Evolutionary conservation across 441 rosid genomes (phyloP).

Genomic region (Lagerstroemia fauriei): DNA sequence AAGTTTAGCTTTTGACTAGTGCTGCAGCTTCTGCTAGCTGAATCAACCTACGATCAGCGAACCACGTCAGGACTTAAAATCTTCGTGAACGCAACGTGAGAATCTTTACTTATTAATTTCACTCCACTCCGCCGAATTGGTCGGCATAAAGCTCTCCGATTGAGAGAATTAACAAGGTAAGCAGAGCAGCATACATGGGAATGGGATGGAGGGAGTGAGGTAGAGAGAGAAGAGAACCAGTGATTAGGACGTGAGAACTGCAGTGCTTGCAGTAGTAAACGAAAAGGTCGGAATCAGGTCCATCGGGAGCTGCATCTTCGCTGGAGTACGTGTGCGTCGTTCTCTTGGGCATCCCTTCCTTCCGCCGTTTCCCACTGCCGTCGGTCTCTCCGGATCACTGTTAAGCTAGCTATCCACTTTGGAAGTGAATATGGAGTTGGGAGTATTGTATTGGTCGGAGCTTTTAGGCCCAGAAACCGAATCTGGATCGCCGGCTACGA

Average conservation of each 20-base stretch:
- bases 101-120: not conserved
- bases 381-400: not conserved
- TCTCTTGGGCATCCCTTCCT: slow-evolving; percentile 78
- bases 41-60: not conserved
- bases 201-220: too few relatives aligned
- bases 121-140: not conserved
- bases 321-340: slow-evolving; percentile 98
- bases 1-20: not conserved
- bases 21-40: not conserved
- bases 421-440: too few relatives aligned
- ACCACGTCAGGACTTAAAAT: not conserved
- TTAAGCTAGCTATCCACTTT: not conserved
- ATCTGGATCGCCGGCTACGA: too few relatives aligned
- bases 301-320: slow-evolving; percentile 96
- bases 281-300: slow-evolving; percentile 94
- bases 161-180: not conserved
- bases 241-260: slow-evolving; percentile 89
- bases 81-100: not conserved
- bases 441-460: too few relatives aligned
- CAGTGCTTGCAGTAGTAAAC: slow-evolving; percentile 98
- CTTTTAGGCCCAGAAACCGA: too few relatives aligned
- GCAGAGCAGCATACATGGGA: not conserved
- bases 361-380: not conserved
- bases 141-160: not conserved
- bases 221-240: slow-evolving; percentile 51